Base-by-base conservation (phyloP, 2,329 filamentous ascomycete genomes). In the Aphanocladium album region DNA sequence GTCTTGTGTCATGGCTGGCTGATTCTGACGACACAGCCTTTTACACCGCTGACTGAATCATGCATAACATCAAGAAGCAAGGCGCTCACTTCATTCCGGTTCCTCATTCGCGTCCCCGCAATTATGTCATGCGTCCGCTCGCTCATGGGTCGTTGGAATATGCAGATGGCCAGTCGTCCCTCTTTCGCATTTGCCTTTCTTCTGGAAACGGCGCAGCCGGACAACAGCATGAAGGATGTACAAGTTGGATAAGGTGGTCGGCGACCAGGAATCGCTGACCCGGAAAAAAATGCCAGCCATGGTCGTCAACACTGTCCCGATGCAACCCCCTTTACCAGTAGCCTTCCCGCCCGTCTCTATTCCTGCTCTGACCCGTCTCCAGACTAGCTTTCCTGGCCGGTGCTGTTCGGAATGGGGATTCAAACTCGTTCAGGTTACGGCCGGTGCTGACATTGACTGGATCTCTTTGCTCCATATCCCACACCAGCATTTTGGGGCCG, bases 1-100 rank as follows among this genome's bases (percentile, higher is more conserved):
- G 25, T 23, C 53, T 17, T 47, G 23, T 33, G 53, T 5, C n/a
- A 27, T 16, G 37, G 23, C 37, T 46, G 46, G 11, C 25, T 30
- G 25, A 3, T 49, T 49, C 46, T 56, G 21, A n/a, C 53, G 17
- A 11, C 41, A 25, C 41, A 56, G 53, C 19, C 19, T n/a, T 33
- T 35, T 33, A 17, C 11, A 7, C 30, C 39, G 27, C 49, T 51
- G 33, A 1, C 8, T 33, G 23, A 33, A 19, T 30, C 45, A 57
- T 57, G 54, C 54, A 57, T n/a, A 57, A 49, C 54, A 57, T 57
- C 45, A n/a, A n/a, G 19, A n/a, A 49, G 43, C n/a, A n/a, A n/a
- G 25, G 21, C 41, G n/a, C n/a, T n/a, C n/a, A n/a, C n/a, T n/a
- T 45, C 54, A n/a, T 17, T 23, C 45, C 45, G n/a, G 37, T 37